Base-by-base conservation (phyloP, 768 basidiomycete genomes). In the Russula vinacea region DNA sequence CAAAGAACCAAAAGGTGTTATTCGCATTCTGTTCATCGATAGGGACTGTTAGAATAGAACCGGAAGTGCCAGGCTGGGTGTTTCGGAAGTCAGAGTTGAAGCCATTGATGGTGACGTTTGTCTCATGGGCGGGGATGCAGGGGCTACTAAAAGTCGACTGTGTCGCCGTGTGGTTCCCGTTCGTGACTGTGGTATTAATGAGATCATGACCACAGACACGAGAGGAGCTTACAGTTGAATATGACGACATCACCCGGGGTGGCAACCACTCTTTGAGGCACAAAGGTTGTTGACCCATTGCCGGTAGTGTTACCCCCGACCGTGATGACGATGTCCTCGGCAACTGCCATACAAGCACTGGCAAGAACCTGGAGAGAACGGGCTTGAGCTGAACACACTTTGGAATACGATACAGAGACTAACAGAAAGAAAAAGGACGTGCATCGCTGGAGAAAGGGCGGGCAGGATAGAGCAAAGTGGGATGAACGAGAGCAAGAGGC, bases 1-100 rank as follows among this genome's bases (percentile, higher is more conserved):
- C 86, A 71, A 75, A 87, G 72, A 84, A 87, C 84, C 84, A 87
- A 54, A 84, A 76, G 22, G 85, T 81, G 13, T 65, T 68, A 61
- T 76, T 77, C 64, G 71, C 75, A 62, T 80, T 75, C 58, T 81
- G 73, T 11, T 70, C 61, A 50, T 71, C 69, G 70, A 87, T 78
- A 22, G 79, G 74, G 45, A 85, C 76, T 29, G 71, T 39, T 44
- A 83, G 76, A 55, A 76, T 77, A 32, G 83, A 83, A 59, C 79
- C 70, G 22, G 78, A 74, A 10, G 79, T 77, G 54, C 76, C 79
- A 68, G 84, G 82, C 47, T 73, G 76, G 5, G 81, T 78, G 68
- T 79, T 67, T 58, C 83, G 81, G 72, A 81, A 78, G 64, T 74
- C 75, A 11, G 83, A 84, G 74, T 84, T 73, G 73, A 88, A 87